Base-by-base conservation (phyloP, 2,329 filamentous ascomycete species). In the Beauveria caledonica region DNA sequence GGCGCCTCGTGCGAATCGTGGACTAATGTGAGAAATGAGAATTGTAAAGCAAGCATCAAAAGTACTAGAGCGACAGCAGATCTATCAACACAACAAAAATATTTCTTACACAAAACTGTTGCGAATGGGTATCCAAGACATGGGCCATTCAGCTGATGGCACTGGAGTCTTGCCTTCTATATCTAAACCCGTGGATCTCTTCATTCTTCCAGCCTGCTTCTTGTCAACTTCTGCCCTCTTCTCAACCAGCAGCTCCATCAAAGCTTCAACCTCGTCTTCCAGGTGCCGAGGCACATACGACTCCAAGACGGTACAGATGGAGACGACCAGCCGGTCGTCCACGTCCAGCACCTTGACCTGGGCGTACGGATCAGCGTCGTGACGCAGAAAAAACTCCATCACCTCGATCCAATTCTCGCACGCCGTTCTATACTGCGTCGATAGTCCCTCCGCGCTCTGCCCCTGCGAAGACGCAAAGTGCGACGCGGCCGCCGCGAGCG, bases 81-180 rank as follows among this genome's bases (percentile, higher is more conserved):
- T 29, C 13, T 13, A 29, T 17, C 23, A 6, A 39, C 21, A 15
- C 9, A 29, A 44, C 23, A 3, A n/a, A 7, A 23, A 11, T 36
- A 5, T 45, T 23, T 9, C 13, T 27, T 56, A 56, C 17, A 36
- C 13, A 23, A 23, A 3, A 27, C 42, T 36, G 27, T 46, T 48
- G 42, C 54, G 54, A 42, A 57, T 57, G 1, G 54, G 54, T 48
- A 57, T 48, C 54, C 54, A 57, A 39, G 54, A 57, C 44, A 48
- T 57, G 27, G 54, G 42, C 54, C 54, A 57, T 29, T 48, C 54
- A 9, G 17, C 54, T 6, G 54, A 48, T 3, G 54, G 3, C 44
- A 19, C 54, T 17, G 42, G 42, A 17, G 54, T 48, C 19, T 5
- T 48, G 44, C 42, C 42, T 33, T 48, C 44, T 33, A 57, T 57